Base-by-base conservation (phyloP, 1,284 basidiomycete species). In the Ustilago lituana region DNA sequence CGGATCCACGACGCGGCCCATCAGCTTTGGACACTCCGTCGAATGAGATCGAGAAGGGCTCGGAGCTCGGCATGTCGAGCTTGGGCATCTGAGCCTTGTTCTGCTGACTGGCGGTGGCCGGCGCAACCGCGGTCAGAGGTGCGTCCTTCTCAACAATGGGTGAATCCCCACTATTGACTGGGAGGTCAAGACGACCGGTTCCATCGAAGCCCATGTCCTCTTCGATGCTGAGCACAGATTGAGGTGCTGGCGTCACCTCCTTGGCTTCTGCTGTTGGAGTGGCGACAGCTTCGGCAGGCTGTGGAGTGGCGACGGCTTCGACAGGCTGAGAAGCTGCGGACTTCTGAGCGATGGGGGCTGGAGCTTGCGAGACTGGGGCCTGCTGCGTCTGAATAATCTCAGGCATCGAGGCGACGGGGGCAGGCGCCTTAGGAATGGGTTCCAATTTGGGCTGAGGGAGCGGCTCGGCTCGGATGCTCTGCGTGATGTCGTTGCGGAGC, bases 181-280 rank as follows among this genome's bases (percentile, higher is more conserved):
- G 40, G 1, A 77, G 22, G 36, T 75, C 75, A 14, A 80, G 61
- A 39, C 69, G 66, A 7, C 79, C 79, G 5, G 73, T 78, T 27
- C 79, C 79, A 39, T 81, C 79, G 23, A 81, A 73, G 37, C 45
- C 61, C 35, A 66, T 63, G 59, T 79, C 75, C 33, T 77, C 50
- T 22, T 60, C 65, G 17, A 80, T 68, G 56, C 74, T 79, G 23
- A 69, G 52, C 39, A 65, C 61, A 19, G 67, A 57, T 27, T 60
- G 40, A 29, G 62, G 51, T 5, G 67, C 52, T 36, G 50, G 11
- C 11, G 46, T 10, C 20, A 1, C 11, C 12, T 35, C 19, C 27
- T 29, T 29, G 12, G 27, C 27, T 7, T 12, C 12, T 29, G 6
- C 27, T 6, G n/a, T n/a, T n/a, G n/a, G n/a, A n/a, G n/a, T n/a